Conservation (phyloP, 257 asterid species). For the Solanum tarijense region DNA sequence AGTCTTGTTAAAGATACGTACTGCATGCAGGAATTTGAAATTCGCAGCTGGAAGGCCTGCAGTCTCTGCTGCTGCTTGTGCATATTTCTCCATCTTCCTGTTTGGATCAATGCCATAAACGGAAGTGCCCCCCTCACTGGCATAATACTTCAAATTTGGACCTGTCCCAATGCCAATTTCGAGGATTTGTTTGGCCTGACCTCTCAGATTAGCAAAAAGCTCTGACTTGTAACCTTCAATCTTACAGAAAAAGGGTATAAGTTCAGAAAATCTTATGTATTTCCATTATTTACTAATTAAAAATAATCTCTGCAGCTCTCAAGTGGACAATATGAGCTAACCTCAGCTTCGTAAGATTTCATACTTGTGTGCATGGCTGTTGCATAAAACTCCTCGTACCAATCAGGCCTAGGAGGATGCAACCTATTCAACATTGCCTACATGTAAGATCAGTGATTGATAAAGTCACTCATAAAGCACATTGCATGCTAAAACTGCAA, state of each 20-base stretch:
- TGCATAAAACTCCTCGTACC: conserved; percentile 92
- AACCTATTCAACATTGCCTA: conserved; percentile 54
- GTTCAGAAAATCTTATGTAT: neutral
- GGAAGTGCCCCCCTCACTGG: conserved; percentile 27
- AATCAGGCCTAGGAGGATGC: conserved; percentile 82
- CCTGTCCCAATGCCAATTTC: conserved; percentile 92
- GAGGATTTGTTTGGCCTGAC: conserved; percentile 43
- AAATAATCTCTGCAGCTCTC: neutral
- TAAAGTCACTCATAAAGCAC: neutral
- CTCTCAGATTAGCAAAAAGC: conserved; percentile 58
- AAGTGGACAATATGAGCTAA: conserved; percentile 12
- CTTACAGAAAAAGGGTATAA: conserved; percentile 20
- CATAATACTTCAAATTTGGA: conserved; percentile 77
- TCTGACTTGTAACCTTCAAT: conserved; percentile 65
- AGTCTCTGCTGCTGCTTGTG: conserved; percentile 49
- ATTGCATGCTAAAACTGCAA: neutral
- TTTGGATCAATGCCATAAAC: conserved; percentile 80
- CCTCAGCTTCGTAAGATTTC: conserved; percentile 75
- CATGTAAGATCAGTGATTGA: neutral
- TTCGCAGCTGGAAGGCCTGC: conserved; percentile 52
- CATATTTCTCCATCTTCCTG: conserved; percentile 77
- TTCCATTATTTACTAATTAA: neutral
- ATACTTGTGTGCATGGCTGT: conserved; percentile 40
- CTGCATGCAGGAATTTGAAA: conserved; percentile 65
- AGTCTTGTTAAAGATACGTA: conserved; percentile 13